Evolutionary conservation across 2,329 filamentous ascomycete species (phyloP), one percentile per base, ranked within the genome.

Genomic region (Aspergillus oerlinghausenensis): DNA sequence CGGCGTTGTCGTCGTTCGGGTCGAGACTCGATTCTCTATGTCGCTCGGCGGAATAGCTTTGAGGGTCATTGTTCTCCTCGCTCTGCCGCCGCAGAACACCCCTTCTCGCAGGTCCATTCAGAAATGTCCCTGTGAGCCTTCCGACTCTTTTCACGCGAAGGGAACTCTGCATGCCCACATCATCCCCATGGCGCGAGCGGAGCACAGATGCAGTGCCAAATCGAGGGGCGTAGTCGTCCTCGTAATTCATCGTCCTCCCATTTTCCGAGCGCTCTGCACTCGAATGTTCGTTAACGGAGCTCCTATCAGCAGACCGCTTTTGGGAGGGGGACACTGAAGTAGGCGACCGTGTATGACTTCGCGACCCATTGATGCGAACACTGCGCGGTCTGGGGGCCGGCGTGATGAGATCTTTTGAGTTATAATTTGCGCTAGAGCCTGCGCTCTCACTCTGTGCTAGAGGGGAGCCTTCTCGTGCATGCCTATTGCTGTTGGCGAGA

Each of bases 101-200:
- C 63, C 91, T 82, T 54, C 90, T 84, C 21, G 90, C 89, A 28
- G 90, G 90, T 1, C 89, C 90, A 63, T 89, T 91, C 23, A 94
- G 77, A 63, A 93, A 92, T 58, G 85, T 88, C 1, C 90, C 90
- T 2, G 88, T 84, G 7, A 88, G 80, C 72, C 90, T 89, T 17
- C 87, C 88, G 14, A 90, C 84, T 59, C 89, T 81, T 74, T 92
- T 93, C 57, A 92, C 79, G 4, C 90, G 84, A 80, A 92, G 84
- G 0, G 90, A 91, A 64, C 87, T 87, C 58, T 90, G 88, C 1
- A 85, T 76, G 14, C 84, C 86, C 35, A 77, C 75, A 35, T 88
- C 86, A 25, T 92, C 88, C 2, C 84, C 84, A 51, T 80, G 79
- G 7, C 75, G 73, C 38, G 71, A 64, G 21, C 75, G 69, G 29